Evolutionary conservation across 1,284 basidiomycete species (phyloP), one percentile per base, ranked within the genome.

Genomic region (Trichosporon sp.): DNA sequence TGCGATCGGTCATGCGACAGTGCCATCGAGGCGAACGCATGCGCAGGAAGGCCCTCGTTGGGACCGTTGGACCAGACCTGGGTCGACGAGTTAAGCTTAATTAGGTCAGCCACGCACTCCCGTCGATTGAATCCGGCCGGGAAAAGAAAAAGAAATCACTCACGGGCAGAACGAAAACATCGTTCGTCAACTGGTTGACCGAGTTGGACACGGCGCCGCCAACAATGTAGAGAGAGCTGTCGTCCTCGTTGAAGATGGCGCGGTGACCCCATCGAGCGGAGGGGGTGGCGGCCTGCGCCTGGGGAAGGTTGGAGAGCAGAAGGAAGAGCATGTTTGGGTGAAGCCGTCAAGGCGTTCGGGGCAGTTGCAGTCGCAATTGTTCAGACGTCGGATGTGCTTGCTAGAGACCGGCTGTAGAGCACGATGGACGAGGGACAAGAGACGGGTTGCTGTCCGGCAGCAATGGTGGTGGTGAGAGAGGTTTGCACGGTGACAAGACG

Each of bases 161-260:
- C 67, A 82, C 82, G 31, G 80, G 74, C n/a, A 83, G 72, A 10
- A 82, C 73, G 48, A 83, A 71, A 8, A 84, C 82, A 51, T 84
- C 83, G 70, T 84, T 84, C 72, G 83, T 84, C 66, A 84, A 79
- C 68, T 84, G 82, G 71, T 80, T 80, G 63, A 82, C 77, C 67
- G 79, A 68, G 11, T 75, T 73, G 2, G 73, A 69, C 48, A 81
- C 77, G 70, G 81, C 75, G n/a, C 83, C 83, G 65, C 83, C 83
- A 56, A 84, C 77, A 40, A 83, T 76, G 71, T 84, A 84, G 77
- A 84, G 80, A 1, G 80, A 73, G 70, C 80, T 71, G 70, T 79
- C 68, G 1, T 77, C 75, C 21, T 77, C 74, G 38, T 83, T 78
- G 71, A 80, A 83, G 21, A 82, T 80, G 1, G 82, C 82, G 68